Evolutionary conservation across 2,329 filamentous ascomycete species (phyloP).

Genomic region (Ascochyta fabae): DNA sequence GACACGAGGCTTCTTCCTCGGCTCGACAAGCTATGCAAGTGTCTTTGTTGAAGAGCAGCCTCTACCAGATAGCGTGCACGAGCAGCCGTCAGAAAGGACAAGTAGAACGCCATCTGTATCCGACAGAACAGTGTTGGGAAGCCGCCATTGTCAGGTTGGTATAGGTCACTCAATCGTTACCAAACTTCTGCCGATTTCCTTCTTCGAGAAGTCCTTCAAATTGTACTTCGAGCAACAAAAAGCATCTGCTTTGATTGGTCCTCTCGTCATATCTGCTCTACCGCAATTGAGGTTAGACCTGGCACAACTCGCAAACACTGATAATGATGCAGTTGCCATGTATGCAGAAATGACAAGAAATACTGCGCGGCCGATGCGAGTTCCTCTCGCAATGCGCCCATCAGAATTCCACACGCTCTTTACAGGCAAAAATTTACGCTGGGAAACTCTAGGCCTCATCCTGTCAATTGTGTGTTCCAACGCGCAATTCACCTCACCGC

Average conservation of each 20-base stretch:
- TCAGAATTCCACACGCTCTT: constrained; percentile 44
- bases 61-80: constrained; percentile 38
- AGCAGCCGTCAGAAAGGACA: constrained; percentile 36
- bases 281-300: constrained; percentile 42
- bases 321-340: constrained; percentile 26
- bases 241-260: constrained; percentile 35
- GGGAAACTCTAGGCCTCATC: constrained; percentile 44
- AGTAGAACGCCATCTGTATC: constrained; percentile 30
- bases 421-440: constrained; percentile 44
- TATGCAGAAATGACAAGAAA: constrained; percentile 44
- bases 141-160: constrained; percentile 39
- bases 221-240: constrained; percentile 38
- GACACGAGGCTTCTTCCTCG: constrained; percentile 40
- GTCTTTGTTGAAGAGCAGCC: constrained; percentile 43
- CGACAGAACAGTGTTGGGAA: constrained; percentile 25
- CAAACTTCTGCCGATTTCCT: constrained; percentile 36
- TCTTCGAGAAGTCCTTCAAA: constrained; percentile 37
- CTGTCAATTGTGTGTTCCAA: constrained; percentile 37
- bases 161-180: constrained; percentile 39
- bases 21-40: constrained; percentile 47
- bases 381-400: constrained; percentile 38
- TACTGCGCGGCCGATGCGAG: constrained; percentile 39
- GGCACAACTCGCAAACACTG: constrained; percentile 28
- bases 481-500: constrained; percentile 40
- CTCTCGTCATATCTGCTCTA: constrained; percentile 39